These are phyloP conservation scores for Geranium rotundifolium DNA, from an alignment of 345 rosid genomes.

Conservation along the genomic window DNA sequence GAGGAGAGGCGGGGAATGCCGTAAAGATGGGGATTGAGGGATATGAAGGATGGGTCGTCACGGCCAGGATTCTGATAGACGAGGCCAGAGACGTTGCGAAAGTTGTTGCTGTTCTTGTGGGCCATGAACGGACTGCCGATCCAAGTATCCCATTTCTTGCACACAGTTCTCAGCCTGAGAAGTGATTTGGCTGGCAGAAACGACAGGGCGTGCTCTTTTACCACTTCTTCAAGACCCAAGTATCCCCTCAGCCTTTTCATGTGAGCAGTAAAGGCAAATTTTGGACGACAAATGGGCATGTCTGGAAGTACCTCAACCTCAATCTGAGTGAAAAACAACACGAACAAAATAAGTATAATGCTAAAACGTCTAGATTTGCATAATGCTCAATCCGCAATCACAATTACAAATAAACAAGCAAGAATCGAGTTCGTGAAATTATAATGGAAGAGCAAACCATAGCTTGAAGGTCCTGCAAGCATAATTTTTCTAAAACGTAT, in stretches of 20 bases:
- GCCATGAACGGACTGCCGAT: slow-evolving; percentile 27
- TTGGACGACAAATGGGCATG: background rate
- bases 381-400: too few relatives aligned
- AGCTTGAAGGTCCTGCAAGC: too few relatives aligned
- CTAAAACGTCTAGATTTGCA: too few relatives aligned
- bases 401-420: too few relatives aligned
- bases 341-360: background rate
- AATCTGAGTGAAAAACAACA: background rate
- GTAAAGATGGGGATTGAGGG: slow-evolving; percentile 11
- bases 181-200: slow-evolving; percentile 37
- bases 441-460: too few relatives aligned
- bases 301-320: background rate
- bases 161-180: slow-evolving; percentile 27
- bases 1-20: slow-evolving; percentile 23
- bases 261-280: background rate
- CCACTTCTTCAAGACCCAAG: slow-evolving; percentile 9
- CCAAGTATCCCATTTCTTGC: slow-evolving; percentile 27
- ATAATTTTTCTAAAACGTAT: too few relatives aligned
- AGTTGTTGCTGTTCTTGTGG: slow-evolving; percentile 22
- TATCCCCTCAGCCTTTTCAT: background rate
- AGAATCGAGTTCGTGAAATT: too few relatives aligned
- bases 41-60: slow-evolving; percentile 19
- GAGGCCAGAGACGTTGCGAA: slow-evolving; percentile 27
- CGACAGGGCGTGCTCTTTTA: slow-evolving; percentile 19
- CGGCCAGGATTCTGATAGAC: slow-evolving; percentile 18